phyloP scores from a whole-genome alignment of 345 rosid species.

The Tarenaya hassleriana region DNA sequence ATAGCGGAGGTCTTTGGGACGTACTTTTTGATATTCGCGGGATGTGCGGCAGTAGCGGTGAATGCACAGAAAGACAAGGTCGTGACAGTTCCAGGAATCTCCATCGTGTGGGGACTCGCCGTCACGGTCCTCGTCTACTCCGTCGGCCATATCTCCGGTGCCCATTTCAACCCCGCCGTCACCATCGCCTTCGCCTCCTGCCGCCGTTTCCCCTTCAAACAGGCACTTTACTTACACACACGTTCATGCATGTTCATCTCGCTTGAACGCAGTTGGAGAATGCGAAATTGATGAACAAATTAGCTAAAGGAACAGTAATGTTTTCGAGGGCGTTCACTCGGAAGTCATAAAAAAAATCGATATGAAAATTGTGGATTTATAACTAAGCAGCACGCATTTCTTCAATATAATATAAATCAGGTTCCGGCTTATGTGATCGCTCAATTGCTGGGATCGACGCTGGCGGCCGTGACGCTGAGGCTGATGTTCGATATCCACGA shows the following conservation, averaged over 20 bases:
- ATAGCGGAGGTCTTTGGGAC: constrained; percentile 79
- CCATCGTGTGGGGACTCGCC: constrained; percentile 83
- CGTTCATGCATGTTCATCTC: too few relatives aligned
- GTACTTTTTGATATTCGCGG: constrained; percentile 85
- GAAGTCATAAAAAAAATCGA: too few relatives aligned
- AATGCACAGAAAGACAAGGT: constrained; percentile 52
- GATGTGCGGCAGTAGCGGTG: constrained; percentile 73
- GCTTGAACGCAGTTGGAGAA: too few relatives aligned
- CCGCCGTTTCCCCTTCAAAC: constrained; percentile 76
- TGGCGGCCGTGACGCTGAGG: constrained; percentile 76
- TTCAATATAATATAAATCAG: constrained; percentile 22
- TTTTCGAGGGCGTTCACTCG: background rate
- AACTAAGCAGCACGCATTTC: too few relatives aligned
- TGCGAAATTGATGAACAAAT: constrained; percentile 25
- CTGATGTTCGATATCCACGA: constrained; percentile 42
- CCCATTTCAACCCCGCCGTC: constrained; percentile 94
- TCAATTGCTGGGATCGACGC: constrained; percentile 68
- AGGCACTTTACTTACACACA: constrained; percentile 33
- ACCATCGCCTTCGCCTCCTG: constrained; percentile 84
- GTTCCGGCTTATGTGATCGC: constrained; percentile 68
- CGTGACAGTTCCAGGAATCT: constrained; percentile 67
- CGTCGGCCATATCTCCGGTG: constrained; percentile 93
- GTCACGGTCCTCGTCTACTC: constrained; percentile 83
- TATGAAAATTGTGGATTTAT: too few relatives aligned
- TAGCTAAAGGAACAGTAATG: constrained; percentile 9